These are phyloP conservation scores for Oidium heveae DNA, from an alignment of 2,329 filamentous ascomycete species.

Conservation along the genomic window DNA sequence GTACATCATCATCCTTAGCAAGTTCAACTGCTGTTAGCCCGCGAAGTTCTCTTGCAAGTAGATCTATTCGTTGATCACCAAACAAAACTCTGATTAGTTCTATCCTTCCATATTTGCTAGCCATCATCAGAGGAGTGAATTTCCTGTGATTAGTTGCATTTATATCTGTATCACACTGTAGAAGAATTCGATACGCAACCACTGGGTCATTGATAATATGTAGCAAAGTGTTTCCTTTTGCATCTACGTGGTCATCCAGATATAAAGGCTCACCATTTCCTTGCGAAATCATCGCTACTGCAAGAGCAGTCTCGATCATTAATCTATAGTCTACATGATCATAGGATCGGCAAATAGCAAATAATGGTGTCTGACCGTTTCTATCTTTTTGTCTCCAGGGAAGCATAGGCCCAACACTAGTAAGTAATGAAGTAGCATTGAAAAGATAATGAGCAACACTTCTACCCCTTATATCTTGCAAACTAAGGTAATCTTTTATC, in stretches of 20 bases:
- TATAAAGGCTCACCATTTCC: slow-evolving; percentile 59
- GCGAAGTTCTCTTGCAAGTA: slow-evolving; percentile 58
- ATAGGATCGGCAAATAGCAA: slow-evolving; percentile 84
- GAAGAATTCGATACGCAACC: slow-evolving; percentile 49
- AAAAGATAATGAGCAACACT: slow-evolving; percentile 93
- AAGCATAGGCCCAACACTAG: slow-evolving; percentile 47
- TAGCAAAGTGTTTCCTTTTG: slow-evolving; percentile 81
- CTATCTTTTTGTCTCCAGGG: slow-evolving; percentile 83
- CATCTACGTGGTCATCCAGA: slow-evolving; percentile 76
- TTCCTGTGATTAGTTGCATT: slow-evolving; percentile 88
- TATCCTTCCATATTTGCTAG: slow-evolving; percentile 88
- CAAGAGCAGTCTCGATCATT: slow-evolving; percentile 69
- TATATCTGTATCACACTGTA: slow-evolving; percentile 76
- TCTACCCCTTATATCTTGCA: slow-evolving; percentile 63
- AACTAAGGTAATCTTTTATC: slow-evolving; percentile 41
- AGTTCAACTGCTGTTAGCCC: slow-evolving; percentile 87
- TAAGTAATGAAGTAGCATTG: slow-evolving; percentile 61
- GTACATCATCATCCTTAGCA: slow-evolving; percentile 91
- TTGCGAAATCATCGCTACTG: slow-evolving; percentile 49
- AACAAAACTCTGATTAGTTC: slow-evolving; percentile 82
- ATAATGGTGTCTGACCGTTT: slow-evolving; percentile 92
- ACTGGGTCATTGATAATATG: slow-evolving; percentile 79
- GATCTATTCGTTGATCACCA: slow-evolving; percentile 64
- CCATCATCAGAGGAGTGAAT: slow-evolving; percentile 92
- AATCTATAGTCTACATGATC: slow-evolving; percentile 66